Base-by-base conservation (phyloP, 2,329 filamentous ascomycete species). In the Sclerotinia borealis region DNA sequence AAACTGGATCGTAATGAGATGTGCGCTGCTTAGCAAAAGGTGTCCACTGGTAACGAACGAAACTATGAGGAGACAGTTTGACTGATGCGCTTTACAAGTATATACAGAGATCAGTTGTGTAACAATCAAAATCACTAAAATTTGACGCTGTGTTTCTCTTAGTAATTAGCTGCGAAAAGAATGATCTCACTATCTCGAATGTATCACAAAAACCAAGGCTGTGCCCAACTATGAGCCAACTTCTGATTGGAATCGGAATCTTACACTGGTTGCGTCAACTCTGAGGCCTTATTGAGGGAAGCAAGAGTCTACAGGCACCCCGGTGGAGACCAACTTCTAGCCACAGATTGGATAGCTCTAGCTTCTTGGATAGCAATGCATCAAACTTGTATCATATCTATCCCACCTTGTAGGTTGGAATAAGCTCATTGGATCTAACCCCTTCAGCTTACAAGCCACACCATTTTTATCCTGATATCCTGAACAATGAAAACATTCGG, bases 151-250 rank as follows among this genome's bases (percentile, higher is more conserved):
- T 39, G 27, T 63, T 63, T 11, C 25, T 58, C 60, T 58, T 63
- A 63, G 51, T 55, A 34, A 63, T 58, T 58, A 17, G 22, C 31
- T 37, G 27, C 7, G 19, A 10, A 36, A 22, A 19, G 31, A 49
- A 63, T 63, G 60, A 63, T 63, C 60, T 63, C 60, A 63, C 41
- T 39, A 19, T 36, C 39, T 48, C 4, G 34, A 39, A 58, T 29
- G 19, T n/a, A 5, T 29, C 25, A 17, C 19, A 17, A 45, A 31
- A 58, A 49, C 41, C 45, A 56, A 56, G 50, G 39, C 37, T 36
- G 31, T 19, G 31, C 36, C n/a, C 34, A 49, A 55, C 29, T 55
- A 41, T 62, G 52, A 45, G 4, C 60, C 51, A 63, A 58, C 31
- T 58, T 49, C 27, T 62, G 17, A 25, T 58, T 29, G 50, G 50